Evolutionary conservation across 495 filamentous ascomycete species (phyloP).

Genomic region (Daldinia caldariorum): DNA sequence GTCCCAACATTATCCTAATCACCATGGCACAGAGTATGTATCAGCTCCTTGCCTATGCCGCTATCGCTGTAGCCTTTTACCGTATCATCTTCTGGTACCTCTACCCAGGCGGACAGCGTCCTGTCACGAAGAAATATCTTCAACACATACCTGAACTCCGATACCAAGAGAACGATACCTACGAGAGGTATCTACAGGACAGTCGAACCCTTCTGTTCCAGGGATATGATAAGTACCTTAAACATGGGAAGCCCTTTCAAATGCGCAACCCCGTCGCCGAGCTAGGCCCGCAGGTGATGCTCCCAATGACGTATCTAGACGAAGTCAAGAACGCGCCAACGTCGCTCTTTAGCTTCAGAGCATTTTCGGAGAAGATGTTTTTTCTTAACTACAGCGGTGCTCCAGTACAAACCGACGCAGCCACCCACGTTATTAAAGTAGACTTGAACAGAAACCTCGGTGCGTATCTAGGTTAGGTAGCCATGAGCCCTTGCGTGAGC

Average conservation of each 20-base stretch:
- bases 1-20: not conserved
- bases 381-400: not conserved
- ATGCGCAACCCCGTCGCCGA: not conserved
- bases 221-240: not conserved
- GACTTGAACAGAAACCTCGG: not conserved
- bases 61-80: not conserved
- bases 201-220: not conserved
- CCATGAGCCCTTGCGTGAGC: not conserved
- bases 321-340: not conserved
- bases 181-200: not conserved
- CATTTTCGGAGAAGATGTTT: not conserved
- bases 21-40: not conserved
- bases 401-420: not conserved
- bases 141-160: not conserved
- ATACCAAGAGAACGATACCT: not conserved
- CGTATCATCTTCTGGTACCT: not conserved
- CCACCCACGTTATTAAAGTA: not conserved
- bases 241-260: not conserved
- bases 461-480: not conserved
- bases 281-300: not conserved
- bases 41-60: not conserved
- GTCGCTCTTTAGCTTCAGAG: not conserved
- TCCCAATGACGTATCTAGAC: not conserved
- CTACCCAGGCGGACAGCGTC: slow-evolving; percentile 1
- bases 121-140: not conserved